These are phyloP conservation scores for Cryoendolithus antarcticus DNA, from an alignment of 2,329 filamentous ascomycete genomes.

Conservation along the genomic window DNA sequence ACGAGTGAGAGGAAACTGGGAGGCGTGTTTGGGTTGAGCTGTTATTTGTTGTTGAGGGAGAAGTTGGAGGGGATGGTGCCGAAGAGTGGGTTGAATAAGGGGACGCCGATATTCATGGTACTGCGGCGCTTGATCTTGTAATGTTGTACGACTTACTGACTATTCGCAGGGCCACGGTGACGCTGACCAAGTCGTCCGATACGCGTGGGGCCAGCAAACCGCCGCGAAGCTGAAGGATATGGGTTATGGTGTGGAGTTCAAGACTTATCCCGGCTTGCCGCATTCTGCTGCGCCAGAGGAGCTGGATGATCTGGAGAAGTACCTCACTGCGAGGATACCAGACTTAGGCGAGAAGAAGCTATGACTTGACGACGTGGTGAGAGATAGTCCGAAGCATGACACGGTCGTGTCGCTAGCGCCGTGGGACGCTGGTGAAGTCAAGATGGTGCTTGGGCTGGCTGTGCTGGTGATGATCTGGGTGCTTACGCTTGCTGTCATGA, in stretches of 20 bases:
- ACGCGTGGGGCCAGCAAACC: constrained; percentile 56
- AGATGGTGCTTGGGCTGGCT: constrained; percentile 14
- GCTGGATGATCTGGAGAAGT: constrained; percentile 66
- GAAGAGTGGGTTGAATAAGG: constrained; percentile 33
- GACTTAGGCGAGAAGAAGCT: constrained; percentile 28
- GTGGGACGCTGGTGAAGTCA: constrained; percentile 19
- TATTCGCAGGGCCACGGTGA: constrained; percentile 55
- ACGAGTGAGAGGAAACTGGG: constrained; percentile 66
- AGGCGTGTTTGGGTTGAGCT: constrained; percentile 77
- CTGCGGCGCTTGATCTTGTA: no score
- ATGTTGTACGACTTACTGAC: no score
- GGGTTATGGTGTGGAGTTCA: constrained; percentile 64
- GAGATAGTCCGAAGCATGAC: constrained; percentile 1
- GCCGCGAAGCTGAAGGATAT: constrained; percentile 53
- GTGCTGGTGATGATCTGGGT: constrained; percentile 16
- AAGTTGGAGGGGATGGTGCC: constrained; percentile 50
- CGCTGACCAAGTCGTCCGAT: constrained; percentile 58
- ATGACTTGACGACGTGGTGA: constrained; percentile 14
- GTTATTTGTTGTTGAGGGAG: constrained; percentile 61
- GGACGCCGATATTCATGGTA: constrained; percentile 70
- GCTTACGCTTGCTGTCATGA: constrained; percentile 7
- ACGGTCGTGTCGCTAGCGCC: constrained; percentile 9
- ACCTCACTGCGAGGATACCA: constrained; percentile 42
- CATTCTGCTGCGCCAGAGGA: constrained; percentile 70
- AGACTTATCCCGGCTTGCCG: constrained; percentile 61